Evolutionary conservation across 2,329 filamentous ascomycete species (phyloP).

Genomic region (Colletotrichum tropicicola): DNA sequence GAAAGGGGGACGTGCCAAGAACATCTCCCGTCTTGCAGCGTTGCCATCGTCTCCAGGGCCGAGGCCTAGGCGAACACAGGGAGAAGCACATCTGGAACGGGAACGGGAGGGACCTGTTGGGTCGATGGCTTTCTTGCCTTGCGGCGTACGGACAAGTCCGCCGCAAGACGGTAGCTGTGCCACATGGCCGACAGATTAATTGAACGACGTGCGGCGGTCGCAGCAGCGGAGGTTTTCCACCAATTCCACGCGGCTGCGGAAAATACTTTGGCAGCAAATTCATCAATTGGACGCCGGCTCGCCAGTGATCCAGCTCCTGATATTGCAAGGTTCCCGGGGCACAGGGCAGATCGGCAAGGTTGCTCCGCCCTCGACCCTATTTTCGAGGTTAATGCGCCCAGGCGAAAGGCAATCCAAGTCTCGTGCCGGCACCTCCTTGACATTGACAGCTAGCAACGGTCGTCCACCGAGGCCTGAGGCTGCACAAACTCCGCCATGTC

Average conservation of each 20-base stretch:
- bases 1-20: conserved; percentile 15
- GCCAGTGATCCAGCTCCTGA: conserved; percentile 14
- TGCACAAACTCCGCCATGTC: not conserved
- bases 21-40: conserved; percentile 8
- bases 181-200: not conserved
- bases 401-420: not conserved
- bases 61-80: not conserved
- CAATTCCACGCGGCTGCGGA: too few species aligned
- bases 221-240: too few species aligned
- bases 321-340: not conserved
- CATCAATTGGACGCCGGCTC: conserved; percentile 19
- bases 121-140: too few species aligned
- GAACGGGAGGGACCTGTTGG: too few species aligned
- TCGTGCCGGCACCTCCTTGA: not conserved
- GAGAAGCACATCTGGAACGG: not conserved
- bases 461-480: too few species aligned
- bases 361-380: conserved; percentile 19
- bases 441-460: too few species aligned
- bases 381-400: conserved; percentile 21
- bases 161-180: not conserved
- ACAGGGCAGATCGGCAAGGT: not conserved
- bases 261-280: not conserved
- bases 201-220: too few species aligned
- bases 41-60: conserved; percentile 2
- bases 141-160: too few species aligned